phyloP scores from a whole-genome alignment of 2,329 filamentous ascomycete species.

The Aspergillus udagawae region DNA sequence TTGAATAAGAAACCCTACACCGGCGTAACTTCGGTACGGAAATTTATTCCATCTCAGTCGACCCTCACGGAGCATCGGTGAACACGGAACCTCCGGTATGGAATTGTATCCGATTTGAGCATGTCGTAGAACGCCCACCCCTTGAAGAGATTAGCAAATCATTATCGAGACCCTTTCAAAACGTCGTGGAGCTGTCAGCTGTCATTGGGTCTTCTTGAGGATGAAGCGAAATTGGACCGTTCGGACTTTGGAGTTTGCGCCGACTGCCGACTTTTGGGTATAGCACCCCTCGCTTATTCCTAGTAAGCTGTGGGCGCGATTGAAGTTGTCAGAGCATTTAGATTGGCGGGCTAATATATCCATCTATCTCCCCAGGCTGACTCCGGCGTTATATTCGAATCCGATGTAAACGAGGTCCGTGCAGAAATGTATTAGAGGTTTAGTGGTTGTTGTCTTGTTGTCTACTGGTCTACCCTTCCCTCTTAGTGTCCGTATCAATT shows the following conservation, averaged over 20 bases:
- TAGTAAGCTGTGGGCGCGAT: not conserved
- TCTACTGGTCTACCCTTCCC: no score
- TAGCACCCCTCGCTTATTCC: not conserved
- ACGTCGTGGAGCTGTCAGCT: not conserved
- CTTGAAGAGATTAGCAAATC: not conserved
- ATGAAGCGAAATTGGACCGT: not conserved
- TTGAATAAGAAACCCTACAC: not conserved
- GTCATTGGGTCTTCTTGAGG: not conserved
- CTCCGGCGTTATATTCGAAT: not conserved
- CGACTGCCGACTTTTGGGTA: no score
- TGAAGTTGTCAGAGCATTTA: not conserved
- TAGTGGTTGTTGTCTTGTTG: not conserved
- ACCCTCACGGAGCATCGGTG: constrained; percentile 1
- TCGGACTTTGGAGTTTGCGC: not conserved
- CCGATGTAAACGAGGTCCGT: no score
- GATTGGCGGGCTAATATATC: not conserved
- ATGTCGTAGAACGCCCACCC: not conserved
- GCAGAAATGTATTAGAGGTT: not conserved
- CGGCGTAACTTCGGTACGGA: not conserved
- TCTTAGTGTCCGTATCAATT: no score
- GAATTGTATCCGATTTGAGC: not conserved
- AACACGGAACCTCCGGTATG: constrained; percentile 6
- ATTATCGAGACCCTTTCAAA: not conserved
- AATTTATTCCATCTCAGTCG: not conserved
- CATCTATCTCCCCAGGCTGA: not conserved